Base-by-base conservation (phyloP, 2,329 filamentous ascomycete genomes). In the Cladophialophora yegresii region DNA sequence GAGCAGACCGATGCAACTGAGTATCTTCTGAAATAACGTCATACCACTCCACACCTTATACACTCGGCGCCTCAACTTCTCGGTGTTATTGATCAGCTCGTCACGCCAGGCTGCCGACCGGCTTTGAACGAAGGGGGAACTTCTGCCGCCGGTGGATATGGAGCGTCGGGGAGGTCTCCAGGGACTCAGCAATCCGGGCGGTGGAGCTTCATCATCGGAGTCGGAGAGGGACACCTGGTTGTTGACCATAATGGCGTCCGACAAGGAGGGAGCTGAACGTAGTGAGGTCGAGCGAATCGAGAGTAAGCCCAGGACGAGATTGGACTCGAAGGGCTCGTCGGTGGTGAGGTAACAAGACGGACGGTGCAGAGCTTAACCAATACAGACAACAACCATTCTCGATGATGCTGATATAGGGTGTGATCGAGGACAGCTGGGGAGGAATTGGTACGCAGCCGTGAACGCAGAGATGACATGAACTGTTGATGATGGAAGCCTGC, bases 21-120 rank as follows among this genome's bases (percentile, higher is more conserved):
- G 79, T 6, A 86, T 76, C 70, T 85, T 85, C 76, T 96, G 89
- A 62, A 86, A 72, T 0, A 84, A 69, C 1, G 74, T 78, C 77
- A 82, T 76, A 54, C 73, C 73, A 55, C 72, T 68, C 73, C 77
- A 80, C 45, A 76, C 72, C 36, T 72, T 71, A 45, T 66, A 67
- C 9, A 76, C 59, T 7, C 74, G 74, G 49, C 73, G 74, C 62
- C 74, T 76, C 26, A 75, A 61, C 47, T 71, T 72, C 62, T 76
- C 75, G 6, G 74, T 74, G 53, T 74, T 75, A 30, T 76, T 73
- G 59, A 81, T 73, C 16, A 76, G 67, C 53, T 74, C 74, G 64
- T 79, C 77, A 40, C 78, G 74, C 54, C 77, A 63, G 30, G 54
- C 69, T 67, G 71, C 69, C 58, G 72, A 70, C 26, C 71, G 71